Evolutionary conservation across 2,329 filamentous ascomycete species (phyloP), one percentile per base, ranked within the genome.

Genomic region (Pyrenochaeta sp.): DNA sequence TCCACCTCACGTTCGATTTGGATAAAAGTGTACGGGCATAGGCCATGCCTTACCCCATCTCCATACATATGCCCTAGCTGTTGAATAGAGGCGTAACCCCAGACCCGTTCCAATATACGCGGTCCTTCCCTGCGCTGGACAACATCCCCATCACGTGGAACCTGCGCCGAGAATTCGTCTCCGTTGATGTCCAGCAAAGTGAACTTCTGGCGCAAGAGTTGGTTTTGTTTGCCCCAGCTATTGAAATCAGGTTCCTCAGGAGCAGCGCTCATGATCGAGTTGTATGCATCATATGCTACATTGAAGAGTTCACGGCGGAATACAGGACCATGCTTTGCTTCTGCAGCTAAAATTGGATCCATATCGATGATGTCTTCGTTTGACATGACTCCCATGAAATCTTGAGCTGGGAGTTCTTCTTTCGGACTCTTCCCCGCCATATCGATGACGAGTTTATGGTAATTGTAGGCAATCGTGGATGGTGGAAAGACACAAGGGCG

Each of bases 281-380:
- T 11, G 11, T 30, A 35, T n/a, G 34, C 32, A 18, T 17, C 28
- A 18, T 42, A 47, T 2, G 44, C 38, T 19, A 19, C 28, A 23
- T 42, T 30, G 38, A 47, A 47, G 14, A 41, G 34, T 17, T 47
- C 22, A n/a, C 38, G 44, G 15, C 44, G 38, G 13, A 47, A 47
- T 11, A 47, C 13, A 4, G 38, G 38, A 3, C 44, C 44, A 35
- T 47, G 15, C 21, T 34, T 22, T 8, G 30, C 20, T 20, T 42
- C 30, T n/a, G 44, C 38, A 17, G 35, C 38, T n/a, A 47, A 20
- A 7, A 47, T 47, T 11, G 34, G 44, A 7, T 39, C 18, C 10
- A 37, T 18, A 17, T 42, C 18, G 5, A 42, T n/a, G n/a, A 37
- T n/a, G n/a, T n/a, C n/a, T n/a, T n/a, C n/a, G n/a, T n/a, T n/a